Conservation (phyloP, 2,329 filamentous ascomycete genomes). For the Sclerotinia sclerotiorum region DNA sequence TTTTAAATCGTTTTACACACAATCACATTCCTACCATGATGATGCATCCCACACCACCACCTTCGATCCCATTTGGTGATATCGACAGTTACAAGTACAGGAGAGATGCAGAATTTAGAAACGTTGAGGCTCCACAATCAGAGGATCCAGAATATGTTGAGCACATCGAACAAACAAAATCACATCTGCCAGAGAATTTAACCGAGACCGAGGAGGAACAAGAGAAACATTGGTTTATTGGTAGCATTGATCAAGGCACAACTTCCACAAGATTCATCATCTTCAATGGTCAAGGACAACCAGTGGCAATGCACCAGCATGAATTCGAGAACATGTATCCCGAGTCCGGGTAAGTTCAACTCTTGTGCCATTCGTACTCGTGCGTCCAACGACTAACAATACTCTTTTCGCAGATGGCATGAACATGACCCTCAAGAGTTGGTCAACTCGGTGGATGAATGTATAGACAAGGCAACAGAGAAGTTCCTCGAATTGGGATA, state of each 20-base stretch:
- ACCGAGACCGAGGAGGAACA: constrained; percentile 31
- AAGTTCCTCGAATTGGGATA: constrained; percentile 68
- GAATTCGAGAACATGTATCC: constrained; percentile 85
- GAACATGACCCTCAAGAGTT: constrained; percentile 80
- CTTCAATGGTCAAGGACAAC: constrained; percentile 76
- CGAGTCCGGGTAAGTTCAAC: constrained; percentile 69
- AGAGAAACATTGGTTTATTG: constrained; percentile 65
- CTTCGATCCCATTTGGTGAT: constrained; percentile 8
- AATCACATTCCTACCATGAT: constrained; percentile 13
- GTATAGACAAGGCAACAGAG: constrained; percentile 72
- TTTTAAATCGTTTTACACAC: not conserved
- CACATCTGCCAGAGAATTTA: constrained; percentile 31
- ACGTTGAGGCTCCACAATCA: constrained; percentile 23
- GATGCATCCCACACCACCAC: constrained; percentile 20
- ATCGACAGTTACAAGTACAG: constrained; percentile 13
- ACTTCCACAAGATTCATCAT: constrained; percentile 89
- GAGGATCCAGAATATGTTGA: constrained; percentile 32
- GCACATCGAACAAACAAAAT: constrained; percentile 27
- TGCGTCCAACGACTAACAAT: constrained; percentile 24
- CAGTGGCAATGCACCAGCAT: constrained; percentile 79
- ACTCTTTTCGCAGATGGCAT: constrained; percentile 63
- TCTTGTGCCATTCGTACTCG: not conserved
- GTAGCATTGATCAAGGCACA: constrained; percentile 87
- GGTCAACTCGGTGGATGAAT: constrained; percentile 68
- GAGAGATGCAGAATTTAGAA: constrained; percentile 16